These are phyloP conservation scores for Podaxis pistillaris DNA, from an alignment of 768 basidiomycete species.

Conservation along the genomic window DNA sequence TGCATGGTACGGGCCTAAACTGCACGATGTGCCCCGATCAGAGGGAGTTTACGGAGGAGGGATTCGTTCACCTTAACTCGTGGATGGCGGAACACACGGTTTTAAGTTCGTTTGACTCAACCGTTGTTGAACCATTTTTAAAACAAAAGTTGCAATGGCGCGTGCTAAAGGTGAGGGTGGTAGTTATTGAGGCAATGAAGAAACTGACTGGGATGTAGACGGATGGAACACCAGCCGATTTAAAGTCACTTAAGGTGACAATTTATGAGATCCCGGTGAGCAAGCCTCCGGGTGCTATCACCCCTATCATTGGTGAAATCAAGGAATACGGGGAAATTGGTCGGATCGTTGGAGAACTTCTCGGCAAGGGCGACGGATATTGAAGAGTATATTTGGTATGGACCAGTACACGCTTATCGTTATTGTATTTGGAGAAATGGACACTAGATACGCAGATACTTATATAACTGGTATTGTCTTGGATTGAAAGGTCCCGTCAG, in stretches of 20 bases:
- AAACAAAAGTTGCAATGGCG: slow-evolving; percentile 35
- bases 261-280: slow-evolving; percentile 9
- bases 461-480: too few relatives aligned
- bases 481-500: too few relatives aligned
- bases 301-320: background rate
- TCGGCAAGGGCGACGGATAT: too few relatives aligned
- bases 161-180: slow-evolving; percentile 25
- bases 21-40: slow-evolving; percentile 40
- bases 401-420: too few relatives aligned
- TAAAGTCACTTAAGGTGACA: background rate
- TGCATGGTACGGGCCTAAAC: slow-evolving; percentile 24
- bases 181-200: background rate
- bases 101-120: slow-evolving; percentile 28
- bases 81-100: slow-evolving; percentile 26
- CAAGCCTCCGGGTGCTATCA: background rate
- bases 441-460: too few relatives aligned
- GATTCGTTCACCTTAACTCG: slow-evolving; percentile 38
- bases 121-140: slow-evolving; percentile 36
- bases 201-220: background rate
- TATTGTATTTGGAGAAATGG: too few relatives aligned
- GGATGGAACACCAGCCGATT: background rate
- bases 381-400: too few relatives aligned
- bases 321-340: background rate
- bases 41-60: slow-evolving; percentile 27
- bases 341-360: too few relatives aligned